phyloP scores from a whole-genome alignment of 179 eudicot species.

The Sideroxylon spinosum region DNA sequence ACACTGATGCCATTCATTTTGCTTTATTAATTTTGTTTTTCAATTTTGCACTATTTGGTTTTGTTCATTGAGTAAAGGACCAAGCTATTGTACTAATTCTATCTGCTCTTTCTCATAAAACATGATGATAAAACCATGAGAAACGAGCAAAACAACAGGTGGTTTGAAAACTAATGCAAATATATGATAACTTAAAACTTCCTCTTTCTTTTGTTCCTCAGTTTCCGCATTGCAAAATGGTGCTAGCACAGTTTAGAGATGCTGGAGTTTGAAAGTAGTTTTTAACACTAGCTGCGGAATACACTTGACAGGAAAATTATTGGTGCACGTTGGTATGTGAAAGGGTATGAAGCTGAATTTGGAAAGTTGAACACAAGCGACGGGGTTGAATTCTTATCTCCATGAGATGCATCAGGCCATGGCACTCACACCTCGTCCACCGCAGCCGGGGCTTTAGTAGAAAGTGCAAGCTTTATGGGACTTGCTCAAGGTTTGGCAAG shows the following conservation, averaged over 20 bases:
- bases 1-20: background rate
- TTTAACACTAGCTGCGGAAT: background rate
- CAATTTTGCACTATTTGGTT: background rate
- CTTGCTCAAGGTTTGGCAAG: slow-evolving; percentile 38
- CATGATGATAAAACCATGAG: slow-evolving; percentile 1
- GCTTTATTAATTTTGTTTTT: background rate
- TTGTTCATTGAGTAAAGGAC: background rate
- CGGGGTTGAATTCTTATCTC: slow-evolving; percentile 32
- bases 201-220: no score
- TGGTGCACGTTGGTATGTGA: slow-evolving; percentile 51
- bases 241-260: background rate
- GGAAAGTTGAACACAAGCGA: slow-evolving; percentile 24
- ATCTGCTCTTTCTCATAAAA: background rate
- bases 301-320: slow-evolving; percentile 41
- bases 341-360: slow-evolving; percentile 37
- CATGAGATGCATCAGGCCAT: slow-evolving; percentile 48
- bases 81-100: background rate
- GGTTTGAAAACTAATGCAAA: background rate
- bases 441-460: slow-evolving; percentile 43
- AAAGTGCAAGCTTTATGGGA: slow-evolving; percentile 27
- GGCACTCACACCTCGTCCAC: slow-evolving; percentile 52
- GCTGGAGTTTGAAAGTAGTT: background rate
- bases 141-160: background rate
- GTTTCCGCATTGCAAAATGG: background rate
- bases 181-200: background rate